These are phyloP conservation scores for Nemania serpens DNA, from an alignment of 2,329 filamentous ascomycete genomes.

Conservation along the genomic window DNA sequence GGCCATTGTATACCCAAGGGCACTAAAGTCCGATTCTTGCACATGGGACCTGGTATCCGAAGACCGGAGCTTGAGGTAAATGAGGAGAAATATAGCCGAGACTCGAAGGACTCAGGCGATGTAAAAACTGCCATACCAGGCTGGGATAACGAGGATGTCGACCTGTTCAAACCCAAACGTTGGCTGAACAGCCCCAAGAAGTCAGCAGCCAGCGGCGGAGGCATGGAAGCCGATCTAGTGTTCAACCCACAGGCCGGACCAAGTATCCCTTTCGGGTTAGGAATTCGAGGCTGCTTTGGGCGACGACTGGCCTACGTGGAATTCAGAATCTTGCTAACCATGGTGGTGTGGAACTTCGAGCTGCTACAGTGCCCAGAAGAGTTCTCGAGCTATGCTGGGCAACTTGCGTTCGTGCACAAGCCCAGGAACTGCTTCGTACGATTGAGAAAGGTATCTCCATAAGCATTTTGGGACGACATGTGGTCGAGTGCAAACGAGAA, in stretches of 20 bases:
- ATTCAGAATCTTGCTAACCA: constrained; percentile 3
- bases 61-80: constrained; percentile 15
- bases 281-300: too few species aligned
- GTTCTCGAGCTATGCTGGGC: constrained; percentile 2
- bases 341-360: constrained; percentile 22
- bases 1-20: constrained; percentile 32
- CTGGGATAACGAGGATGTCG: constrained; percentile 20
- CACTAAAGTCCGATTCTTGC: constrained; percentile 19
- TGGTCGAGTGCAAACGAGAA: too few species aligned
- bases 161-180: constrained; percentile 29
- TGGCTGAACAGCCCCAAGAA: too few species aligned
- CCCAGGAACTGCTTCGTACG: neutral
- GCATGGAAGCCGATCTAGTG: neutral
- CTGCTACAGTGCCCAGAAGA: constrained; percentile 2
- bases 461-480: too few species aligned
- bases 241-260: too few species aligned
- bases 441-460: too few species aligned
- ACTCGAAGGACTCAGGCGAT: neutral
- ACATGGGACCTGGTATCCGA: constrained; percentile 24
- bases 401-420: constrained; percentile 1
- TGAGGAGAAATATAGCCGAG: constrained; percentile 16
- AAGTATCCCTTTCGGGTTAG: too few species aligned
- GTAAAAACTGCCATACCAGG: neutral
- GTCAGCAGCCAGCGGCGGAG: too few species aligned
- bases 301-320: constrained; percentile 12